Percentiles rank a stretch among this genome's conserved stretches.
phyloP scores from a whole-genome alignment of 495 filamentous ascomycete genomes.

The Penicillium psychrofluorescens region DNA sequence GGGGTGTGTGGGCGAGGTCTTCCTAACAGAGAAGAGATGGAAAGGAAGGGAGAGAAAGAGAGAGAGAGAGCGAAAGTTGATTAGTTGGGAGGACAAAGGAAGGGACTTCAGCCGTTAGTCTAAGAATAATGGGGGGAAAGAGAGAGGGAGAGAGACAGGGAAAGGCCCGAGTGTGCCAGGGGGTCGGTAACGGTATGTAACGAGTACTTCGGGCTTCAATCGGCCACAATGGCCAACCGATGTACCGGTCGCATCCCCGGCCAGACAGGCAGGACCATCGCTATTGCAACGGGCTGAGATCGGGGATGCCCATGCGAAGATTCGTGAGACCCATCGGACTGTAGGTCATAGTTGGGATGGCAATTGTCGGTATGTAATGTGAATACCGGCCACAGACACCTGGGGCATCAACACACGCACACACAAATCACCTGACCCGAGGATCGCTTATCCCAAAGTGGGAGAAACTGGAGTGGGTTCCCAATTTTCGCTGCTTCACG shows the following conservation, averaged over 20 bases:
- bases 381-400: no score
- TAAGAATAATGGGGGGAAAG: not conserved
- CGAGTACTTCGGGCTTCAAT: not conserved
- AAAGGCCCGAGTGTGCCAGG: conserved; percentile 3
- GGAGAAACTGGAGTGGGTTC: conserved; percentile 16
- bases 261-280: no score
- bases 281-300: no score
- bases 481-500: conserved; percentile 34
- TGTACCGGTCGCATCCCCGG: no score
- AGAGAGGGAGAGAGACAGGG: conserved; percentile 4
- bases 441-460: conserved; percentile 37
- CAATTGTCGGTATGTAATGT: no score
- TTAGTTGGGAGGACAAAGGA: conserved; percentile 9
- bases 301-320: no score
- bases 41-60: conserved; percentile 8
- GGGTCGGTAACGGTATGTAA: not conserved
- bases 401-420: conserved; percentile 4
- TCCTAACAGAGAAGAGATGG: not conserved
- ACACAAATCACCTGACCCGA: conserved; percentile 12
- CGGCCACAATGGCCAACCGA: no score
- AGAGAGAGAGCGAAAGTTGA: conserved; percentile 17
- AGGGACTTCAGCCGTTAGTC: not conserved
- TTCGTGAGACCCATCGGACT: no score
- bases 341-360: no score
- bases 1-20: no score